Evolutionary conservation across 768 basidiomycete species (phyloP), one percentile per base, ranked within the genome.

Genomic region (Lactarius vividus): DNA sequence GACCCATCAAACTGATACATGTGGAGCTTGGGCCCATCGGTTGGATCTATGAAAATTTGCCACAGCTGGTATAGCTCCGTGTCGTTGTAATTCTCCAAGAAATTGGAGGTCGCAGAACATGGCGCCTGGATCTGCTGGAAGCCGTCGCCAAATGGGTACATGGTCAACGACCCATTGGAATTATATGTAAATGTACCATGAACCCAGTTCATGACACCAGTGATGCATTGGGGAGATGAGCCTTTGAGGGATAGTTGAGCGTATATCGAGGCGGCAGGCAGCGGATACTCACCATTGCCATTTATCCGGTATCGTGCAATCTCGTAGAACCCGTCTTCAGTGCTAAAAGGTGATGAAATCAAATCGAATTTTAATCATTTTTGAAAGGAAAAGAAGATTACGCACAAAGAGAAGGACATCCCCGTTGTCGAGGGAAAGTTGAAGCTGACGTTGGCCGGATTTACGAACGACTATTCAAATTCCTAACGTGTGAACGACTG

Each of bases 71-170:
- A 88, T 58, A 85, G 74, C 73, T 93, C 91, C 15, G 87, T 89
- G 68, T 83, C 74, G 78, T 92, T 90, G 83, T 94, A 98, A 55
- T 79, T 74, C 72, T 95, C 87, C 72, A 98, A 85, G 74, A 96
- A 89, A 75, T 94, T 93, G 33, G 95, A 94, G 11, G 84, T 80
- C 11, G 94, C 91, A 1, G 89, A 90, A 73, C 96, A 99, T 0
- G 94, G 89, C 70, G 96, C 90, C 80, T 99, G 94, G 46, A 98
- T 83, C 80, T 96, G 96, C 75, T 97, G 94, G 77, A 86, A 92
- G 18, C 96, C 96, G 74, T 99, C 96, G 20, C 82, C 84, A 68
- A 94, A 83, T 1, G 95, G 92, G 3, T 73, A 77, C 72, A 94
- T 78, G 46, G 83, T 75, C 65, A 98, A 84, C 11, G 94, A 96